Percentiles rank a stretch among this genome's conserved stretches.
These are phyloP conservation scores for Candida germanica DNA, from an alignment of 805 yeast species.

Conservation along the genomic window DNA sequence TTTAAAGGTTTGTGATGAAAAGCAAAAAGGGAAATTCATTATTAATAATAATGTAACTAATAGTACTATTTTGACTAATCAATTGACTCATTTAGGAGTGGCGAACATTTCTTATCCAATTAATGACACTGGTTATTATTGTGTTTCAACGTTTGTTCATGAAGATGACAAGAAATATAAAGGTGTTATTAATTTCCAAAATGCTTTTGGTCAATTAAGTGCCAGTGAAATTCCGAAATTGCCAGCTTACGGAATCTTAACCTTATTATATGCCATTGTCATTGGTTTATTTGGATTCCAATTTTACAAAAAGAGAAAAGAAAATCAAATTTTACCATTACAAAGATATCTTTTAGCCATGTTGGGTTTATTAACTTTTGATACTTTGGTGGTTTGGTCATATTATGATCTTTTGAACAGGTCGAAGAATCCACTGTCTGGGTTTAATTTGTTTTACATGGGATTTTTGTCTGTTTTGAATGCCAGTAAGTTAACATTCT, in stretches of 20 bases:
- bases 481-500: slow-evolving; percentile 78
- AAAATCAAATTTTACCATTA: slow-evolving; percentile 78
- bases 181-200: slow-evolving; percentile 79
- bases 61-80: slow-evolving; percentile 55
- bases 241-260: slow-evolving; percentile 82
- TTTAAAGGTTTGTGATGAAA: slow-evolving; percentile 47
- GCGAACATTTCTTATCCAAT: slow-evolving; percentile 63
- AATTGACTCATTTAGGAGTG: slow-evolving; percentile 55
- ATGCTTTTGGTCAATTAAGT: slow-evolving; percentile 85
- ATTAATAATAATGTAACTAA: slow-evolving; percentile 44
- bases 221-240: slow-evolving; percentile 91
- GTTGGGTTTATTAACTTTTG: slow-evolving; percentile 76
- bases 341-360: slow-evolving; percentile 89
- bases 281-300: slow-evolving; percentile 82
- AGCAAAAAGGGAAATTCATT: slow-evolving; percentile 62
- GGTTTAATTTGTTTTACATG: slow-evolving; percentile 67
- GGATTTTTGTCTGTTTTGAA: slow-evolving; percentile 75
- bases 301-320: slow-evolving; percentile 71
- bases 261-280: slow-evolving; percentile 78
- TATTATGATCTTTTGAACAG: slow-evolving; percentile 81
- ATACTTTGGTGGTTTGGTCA: slow-evolving; percentile 87
- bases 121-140: slow-evolving; percentile 82
- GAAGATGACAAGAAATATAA: slow-evolving; percentile 44
- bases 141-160: slow-evolving; percentile 70
- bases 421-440: slow-evolving; percentile 44